Evolutionary conservation across 768 basidiomycete species (phyloP).

Genomic region (Coprinopsis strossmayeri): DNA sequence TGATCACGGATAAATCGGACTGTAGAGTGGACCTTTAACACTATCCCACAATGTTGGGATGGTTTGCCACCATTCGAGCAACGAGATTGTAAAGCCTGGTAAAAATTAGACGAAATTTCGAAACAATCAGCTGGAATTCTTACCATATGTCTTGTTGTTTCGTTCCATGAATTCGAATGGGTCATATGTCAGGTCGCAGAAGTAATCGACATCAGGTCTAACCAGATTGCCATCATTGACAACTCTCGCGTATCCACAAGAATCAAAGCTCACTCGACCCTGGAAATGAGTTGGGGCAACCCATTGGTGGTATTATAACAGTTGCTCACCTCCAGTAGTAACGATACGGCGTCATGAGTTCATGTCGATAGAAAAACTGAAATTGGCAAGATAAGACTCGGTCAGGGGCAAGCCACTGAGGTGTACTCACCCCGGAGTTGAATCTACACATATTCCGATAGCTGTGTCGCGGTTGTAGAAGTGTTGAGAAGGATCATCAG

Average conservation of each 20-base stretch:
- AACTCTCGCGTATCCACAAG: too few species aligned
- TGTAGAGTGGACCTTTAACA: slow-evolving; percentile 49
- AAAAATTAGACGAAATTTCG: background rate
- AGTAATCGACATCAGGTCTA: slow-evolving; percentile 70
- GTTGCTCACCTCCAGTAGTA: slow-evolving; percentile 70
- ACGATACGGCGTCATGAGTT: slow-evolving; percentile 64
- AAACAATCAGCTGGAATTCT: background rate
- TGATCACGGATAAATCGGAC: slow-evolving; percentile 4
- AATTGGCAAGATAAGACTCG: background rate
- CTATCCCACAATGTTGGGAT: slow-evolving; percentile 76
- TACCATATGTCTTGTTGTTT: slow-evolving; percentile 43
- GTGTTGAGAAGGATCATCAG: too few species aligned
- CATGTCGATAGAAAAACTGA: slow-evolving; percentile 81
- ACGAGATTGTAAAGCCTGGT: slow-evolving; percentile 70
- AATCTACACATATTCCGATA: slow-evolving; percentile 97
- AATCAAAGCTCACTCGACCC: slow-evolving; percentile 84
- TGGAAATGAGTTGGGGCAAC: slow-evolving; percentile 17
- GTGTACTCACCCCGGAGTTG: slow-evolving; percentile 71
- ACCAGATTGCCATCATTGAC: background rate
- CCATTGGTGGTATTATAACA: background rate
- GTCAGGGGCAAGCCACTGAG: background rate
- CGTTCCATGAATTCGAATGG: slow-evolving; percentile 80
- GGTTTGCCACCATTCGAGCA: slow-evolving; percentile 74
- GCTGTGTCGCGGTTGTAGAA: slow-evolving; percentile 21
- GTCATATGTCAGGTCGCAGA: slow-evolving; percentile 74